Evolutionary conservation across 202 grass and related monocot species (phyloP).

Genomic region (Dendrocalamus latiflorus): DNA sequence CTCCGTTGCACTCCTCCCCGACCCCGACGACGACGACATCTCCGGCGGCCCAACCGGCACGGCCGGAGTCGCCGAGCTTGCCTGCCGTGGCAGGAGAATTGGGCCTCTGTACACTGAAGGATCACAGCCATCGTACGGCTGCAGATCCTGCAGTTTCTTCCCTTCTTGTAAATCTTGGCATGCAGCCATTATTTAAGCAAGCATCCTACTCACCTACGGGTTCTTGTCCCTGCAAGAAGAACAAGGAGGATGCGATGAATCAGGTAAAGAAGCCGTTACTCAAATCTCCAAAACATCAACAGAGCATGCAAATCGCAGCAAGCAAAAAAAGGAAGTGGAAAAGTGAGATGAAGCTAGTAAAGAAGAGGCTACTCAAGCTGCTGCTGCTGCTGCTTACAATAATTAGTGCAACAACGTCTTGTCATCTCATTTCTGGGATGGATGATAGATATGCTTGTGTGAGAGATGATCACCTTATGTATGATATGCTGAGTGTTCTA

Average conservation of each 20-base stretch:
- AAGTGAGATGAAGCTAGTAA: neutral
- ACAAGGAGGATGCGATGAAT: neutral
- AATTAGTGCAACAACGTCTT: slow-evolving; percentile 29
- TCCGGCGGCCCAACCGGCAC: neutral
- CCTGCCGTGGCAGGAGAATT: slow-evolving; percentile 25
- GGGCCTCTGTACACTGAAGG: neutral
- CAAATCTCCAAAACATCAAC: neutral
- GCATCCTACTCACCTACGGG: slow-evolving; percentile 1
- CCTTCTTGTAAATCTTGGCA: slow-evolving; percentile 32
- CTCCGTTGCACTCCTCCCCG: slow-evolving; percentile 44
- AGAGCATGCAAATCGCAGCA: neutral
- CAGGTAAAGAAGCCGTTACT: neutral
- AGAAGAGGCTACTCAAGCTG: neutral
- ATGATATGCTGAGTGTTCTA: slow-evolving; percentile 3
- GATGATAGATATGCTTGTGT: slow-evolving; percentile 21
- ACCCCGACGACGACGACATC: slow-evolving; percentile 34
- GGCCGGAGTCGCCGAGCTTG: neutral
- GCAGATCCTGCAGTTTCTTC: neutral
- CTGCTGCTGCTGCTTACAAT: slow-evolving; percentile 3
- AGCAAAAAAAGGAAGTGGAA: neutral
- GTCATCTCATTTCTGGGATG: slow-evolving; percentile 26
- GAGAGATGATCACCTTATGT: slow-evolving; percentile 23
- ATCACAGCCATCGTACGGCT: neutral
- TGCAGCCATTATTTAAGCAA: slow-evolving; percentile 32
- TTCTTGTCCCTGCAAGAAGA: neutral